A percentile compares a stretch with the other conserved stretches of the same genome.
Conservation (phyloP, 2,329 filamentous ascomycete genomes). For the Shiraia bambusicola region DNA sequence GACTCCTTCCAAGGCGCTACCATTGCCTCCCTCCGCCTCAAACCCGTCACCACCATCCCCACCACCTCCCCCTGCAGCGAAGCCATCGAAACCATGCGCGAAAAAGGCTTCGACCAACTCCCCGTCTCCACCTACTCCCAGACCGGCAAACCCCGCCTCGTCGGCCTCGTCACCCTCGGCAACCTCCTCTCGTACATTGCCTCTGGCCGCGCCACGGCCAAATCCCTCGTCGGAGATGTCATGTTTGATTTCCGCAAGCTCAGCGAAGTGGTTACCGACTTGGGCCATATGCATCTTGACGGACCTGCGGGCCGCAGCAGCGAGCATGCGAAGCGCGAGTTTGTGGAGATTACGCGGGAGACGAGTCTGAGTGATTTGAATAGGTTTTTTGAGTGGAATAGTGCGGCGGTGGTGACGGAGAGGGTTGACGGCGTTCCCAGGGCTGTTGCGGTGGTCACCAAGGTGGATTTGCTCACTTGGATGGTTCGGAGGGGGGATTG, state of each 20-base stretch:
- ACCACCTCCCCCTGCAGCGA: constrained; percentile 72
- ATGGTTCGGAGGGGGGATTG: constrained; percentile 59
- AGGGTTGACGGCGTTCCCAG: constrained; percentile 62
- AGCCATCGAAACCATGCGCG: constrained; percentile 96
- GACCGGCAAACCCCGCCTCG: constrained; percentile 68
- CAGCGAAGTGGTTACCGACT: constrained; percentile 85
- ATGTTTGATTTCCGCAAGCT: constrained; percentile 96
- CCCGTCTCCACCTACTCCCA: constrained; percentile 68
- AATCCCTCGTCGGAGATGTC: constrained; percentile 76
- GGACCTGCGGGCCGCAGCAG: constrained; percentile 23
- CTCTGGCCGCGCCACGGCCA: constrained; percentile 72
- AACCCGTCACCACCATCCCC: constrained; percentile 85
- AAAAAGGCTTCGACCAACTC: constrained; percentile 96
- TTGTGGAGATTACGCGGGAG: constrained; percentile 91
- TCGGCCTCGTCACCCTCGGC: constrained; percentile 90
- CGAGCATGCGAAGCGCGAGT: constrained; percentile 59
- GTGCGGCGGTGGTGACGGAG: constrained; percentile 91
- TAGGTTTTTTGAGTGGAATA: constrained; percentile 98
- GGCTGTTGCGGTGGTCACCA: constrained; percentile 88
- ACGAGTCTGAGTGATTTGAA: constrained; percentile 81
- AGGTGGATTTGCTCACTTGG: constrained; percentile 93
- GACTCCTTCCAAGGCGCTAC: constrained; percentile 79
- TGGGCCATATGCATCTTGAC: constrained; percentile 44
- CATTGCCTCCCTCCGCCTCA: constrained; percentile 79
- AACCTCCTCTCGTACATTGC: constrained; percentile 92